Conservation (phyloP, 306 rosid species). For the Amphicarpaea edgeworthii region DNA sequence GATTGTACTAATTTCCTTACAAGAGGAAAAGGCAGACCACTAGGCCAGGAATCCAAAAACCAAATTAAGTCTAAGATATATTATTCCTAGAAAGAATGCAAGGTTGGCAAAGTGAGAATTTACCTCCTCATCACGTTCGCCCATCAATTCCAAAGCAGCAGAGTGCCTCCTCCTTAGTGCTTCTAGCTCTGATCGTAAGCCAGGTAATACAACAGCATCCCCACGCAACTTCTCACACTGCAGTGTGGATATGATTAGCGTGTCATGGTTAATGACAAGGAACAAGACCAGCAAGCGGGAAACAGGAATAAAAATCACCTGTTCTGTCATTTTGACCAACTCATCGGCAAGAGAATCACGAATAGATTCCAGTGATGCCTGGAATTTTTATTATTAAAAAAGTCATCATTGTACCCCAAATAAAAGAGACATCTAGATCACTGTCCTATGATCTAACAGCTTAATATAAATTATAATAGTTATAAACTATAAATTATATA, state of each 20-base stretch:
- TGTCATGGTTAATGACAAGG: conserved; percentile 38
- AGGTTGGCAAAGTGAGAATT: conserved; percentile 22
- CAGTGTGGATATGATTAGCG: conserved; percentile 39
- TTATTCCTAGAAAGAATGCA: conserved; percentile 9
- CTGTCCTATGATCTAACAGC: conserved; percentile 20
- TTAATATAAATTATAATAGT: conserved; percentile 35
- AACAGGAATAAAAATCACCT: conserved; percentile 57
- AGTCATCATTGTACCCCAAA: conserved; percentile 18
- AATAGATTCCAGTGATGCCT: conserved; percentile 95
- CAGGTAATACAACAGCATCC: conserved; percentile 84
- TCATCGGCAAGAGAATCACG: conserved; percentile 99
- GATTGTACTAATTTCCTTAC: conserved; percentile 8
- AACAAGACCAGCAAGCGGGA: conserved; percentile 8
- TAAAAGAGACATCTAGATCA: conserved; percentile 24
- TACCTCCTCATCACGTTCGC: conserved; percentile 99
- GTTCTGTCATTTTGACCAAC: conserved; percentile 93
- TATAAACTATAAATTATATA: too few species aligned
- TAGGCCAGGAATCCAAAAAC: conserved; percentile 27
- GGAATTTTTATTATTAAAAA: conserved; percentile 41
- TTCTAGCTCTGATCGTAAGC: conserved; percentile 92
- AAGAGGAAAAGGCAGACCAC: conserved; percentile 4
- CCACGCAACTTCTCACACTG: conserved; percentile 94
- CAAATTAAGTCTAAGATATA: conserved; percentile 15
- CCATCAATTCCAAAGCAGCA: conserved; percentile 99
- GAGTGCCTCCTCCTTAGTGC: conserved; percentile 95